These are phyloP conservation scores for Erodium trifolium DNA, from an alignment of 441 rosid species.

Conservation along the genomic window DNA sequence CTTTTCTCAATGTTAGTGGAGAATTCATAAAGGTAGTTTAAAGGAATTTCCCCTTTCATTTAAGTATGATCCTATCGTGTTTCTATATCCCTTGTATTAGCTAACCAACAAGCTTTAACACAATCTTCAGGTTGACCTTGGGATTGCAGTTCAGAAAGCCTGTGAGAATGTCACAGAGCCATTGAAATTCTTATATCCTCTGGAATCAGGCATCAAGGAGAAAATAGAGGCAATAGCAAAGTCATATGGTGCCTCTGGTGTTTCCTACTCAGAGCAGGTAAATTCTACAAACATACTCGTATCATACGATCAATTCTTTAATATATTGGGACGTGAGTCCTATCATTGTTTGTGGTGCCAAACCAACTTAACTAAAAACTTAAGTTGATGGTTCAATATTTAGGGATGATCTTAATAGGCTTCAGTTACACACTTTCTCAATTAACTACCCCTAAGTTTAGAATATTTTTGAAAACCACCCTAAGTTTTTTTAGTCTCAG, in stretches of 20 bases:
- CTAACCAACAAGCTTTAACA: neutral
- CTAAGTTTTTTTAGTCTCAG: no score
- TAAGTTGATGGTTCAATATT: neutral
- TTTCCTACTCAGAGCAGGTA: constrained; percentile 91
- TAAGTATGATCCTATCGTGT: no score
- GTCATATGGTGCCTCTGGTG: constrained; percentile 90
- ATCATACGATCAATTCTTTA: neutral
- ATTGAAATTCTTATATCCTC: constrained; percentile 65
- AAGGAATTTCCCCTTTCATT: no score
- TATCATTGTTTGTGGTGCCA: neutral
- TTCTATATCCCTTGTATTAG: no score
- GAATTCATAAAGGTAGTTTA: no score
- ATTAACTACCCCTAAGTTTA: no score
- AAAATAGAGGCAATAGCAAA: constrained; percentile 87
- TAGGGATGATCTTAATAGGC: no score
- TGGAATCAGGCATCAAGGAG: constrained; percentile 36
- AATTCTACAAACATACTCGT: constrained; percentile 1
- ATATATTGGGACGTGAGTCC: neutral
- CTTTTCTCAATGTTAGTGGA: no score
- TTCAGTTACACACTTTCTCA: no score
- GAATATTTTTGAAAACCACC: no score
- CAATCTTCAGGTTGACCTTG: constrained; percentile 71
- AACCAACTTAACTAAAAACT: neutral
- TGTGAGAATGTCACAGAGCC: constrained; percentile 64
- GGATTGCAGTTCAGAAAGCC: constrained; percentile 80